Evolutionary conservation across 1,284 basidiomycete genomes (phyloP).

Genomic region (Sphagnurus paluster): DNA sequence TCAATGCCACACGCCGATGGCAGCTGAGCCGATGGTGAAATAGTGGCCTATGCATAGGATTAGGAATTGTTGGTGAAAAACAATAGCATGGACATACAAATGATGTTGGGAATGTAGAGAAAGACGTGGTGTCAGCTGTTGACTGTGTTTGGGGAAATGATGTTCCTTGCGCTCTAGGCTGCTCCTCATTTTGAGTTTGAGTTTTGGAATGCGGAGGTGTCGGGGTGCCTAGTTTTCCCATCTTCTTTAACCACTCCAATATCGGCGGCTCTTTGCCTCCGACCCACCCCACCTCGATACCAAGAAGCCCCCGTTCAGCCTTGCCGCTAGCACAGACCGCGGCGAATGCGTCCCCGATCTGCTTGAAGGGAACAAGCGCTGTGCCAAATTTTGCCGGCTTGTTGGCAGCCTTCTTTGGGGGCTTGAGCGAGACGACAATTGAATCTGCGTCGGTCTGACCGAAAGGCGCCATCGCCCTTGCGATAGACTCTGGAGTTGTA

Average conservation of each 20-base stretch:
- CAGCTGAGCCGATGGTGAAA: no score
- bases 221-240: slow-evolving; percentile 54
- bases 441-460: slow-evolving; percentile 61
- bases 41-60: slow-evolving; percentile 24
- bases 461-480: slow-evolving; percentile 54
- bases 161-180: slow-evolving; percentile 16
- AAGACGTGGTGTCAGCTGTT: slow-evolving; percentile 27
- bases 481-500: slow-evolving; percentile 49
- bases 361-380: slow-evolving; percentile 73
- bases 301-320: slow-evolving; percentile 48
- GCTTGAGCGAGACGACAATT: slow-evolving; percentile 66
- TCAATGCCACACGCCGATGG: slow-evolving; percentile 51
- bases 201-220: slow-evolving; percentile 11
- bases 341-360: slow-evolving; percentile 71
- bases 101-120: slow-evolving; percentile 58
- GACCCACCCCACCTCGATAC: slow-evolving; percentile 68
- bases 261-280: slow-evolving; percentile 74
- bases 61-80: slow-evolving; percentile 28
- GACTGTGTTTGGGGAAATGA: slow-evolving; percentile 32
- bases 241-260: slow-evolving; percentile 72
- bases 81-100: slow-evolving; percentile 43
- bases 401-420: slow-evolving; percentile 51
- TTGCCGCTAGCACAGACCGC: slow-evolving; percentile 63
- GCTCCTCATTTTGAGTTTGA: not conserved
- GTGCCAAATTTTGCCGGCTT: slow-evolving; percentile 63